phyloP scores from a whole-genome alignment of 78 protist genomes.

The Dictyostelium firmibasis region DNA sequence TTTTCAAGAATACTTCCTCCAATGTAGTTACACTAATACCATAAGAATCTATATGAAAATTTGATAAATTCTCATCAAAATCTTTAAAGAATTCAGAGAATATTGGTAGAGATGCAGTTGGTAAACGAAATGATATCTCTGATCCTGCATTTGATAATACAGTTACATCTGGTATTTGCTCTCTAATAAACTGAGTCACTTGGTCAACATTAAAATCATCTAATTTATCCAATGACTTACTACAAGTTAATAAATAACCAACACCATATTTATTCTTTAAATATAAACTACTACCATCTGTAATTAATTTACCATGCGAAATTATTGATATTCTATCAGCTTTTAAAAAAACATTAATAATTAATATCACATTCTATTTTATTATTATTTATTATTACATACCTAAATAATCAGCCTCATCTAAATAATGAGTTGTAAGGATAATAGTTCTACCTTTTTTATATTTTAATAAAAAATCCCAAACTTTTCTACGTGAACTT shows the following conservation, averaged over 20 bases:
- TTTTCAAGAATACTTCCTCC: conserved; percentile 48
- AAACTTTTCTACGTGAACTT: conserved; percentile 17
- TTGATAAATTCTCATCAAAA: conserved; percentile 2
- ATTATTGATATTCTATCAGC: conserved; percentile 64
- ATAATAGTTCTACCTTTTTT: conserved; percentile 58
- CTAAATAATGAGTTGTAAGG: conserved; percentile 55
- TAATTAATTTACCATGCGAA: conserved; percentile 38
- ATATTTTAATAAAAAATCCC: conserved; percentile 51
- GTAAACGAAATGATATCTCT: conserved; percentile 27
- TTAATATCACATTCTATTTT: too few relatives aligned
- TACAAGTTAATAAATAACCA: conserved; percentile 53
- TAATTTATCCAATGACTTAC: neutral
- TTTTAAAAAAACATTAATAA: too few relatives aligned
- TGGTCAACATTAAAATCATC: neutral
- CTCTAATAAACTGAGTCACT: conserved; percentile 9
- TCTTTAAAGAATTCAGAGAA: conserved; percentile 45
- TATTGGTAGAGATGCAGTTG: neutral
- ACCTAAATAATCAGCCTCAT: conserved; percentile 52
- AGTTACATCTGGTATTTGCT: conserved; percentile 34
- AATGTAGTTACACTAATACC: conserved; percentile 47
- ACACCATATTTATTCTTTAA: conserved; percentile 69
- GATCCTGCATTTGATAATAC: conserved; percentile 58
- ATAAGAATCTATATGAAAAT: neutral
- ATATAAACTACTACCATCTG: conserved; percentile 47
- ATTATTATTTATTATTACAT: too few relatives aligned